Base-by-base conservation (phyloP, 371 early-diverging fungal genomes). In the Lichtheimia ornata region DNA sequence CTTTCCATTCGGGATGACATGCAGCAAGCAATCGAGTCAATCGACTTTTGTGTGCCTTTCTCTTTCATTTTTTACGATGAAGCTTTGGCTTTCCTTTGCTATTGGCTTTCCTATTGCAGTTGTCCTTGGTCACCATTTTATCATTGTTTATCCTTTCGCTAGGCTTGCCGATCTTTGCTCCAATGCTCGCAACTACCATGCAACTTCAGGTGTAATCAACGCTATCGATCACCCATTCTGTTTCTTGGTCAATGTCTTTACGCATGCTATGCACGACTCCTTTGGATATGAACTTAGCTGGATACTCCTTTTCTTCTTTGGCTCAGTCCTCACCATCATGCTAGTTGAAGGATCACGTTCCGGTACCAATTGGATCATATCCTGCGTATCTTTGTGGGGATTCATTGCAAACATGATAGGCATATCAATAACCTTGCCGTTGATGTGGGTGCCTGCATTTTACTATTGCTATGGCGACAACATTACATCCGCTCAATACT, bases 341-440 rank as follows among this genome's bases (percentile, higher is more conserved):
- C 25, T 45, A n/a, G 20, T 64, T 28, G 65, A 65, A 60, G 56
- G 65, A 1, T 53, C 65, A 20, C 65, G 65, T 4, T 43, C 54
- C 12, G 40, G 51, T 6, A 44, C 62, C 54, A 62, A 53, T 27
- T 42, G 56, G 6, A 18, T 55, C n/a, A 22, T 65, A 9, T 13
- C 56, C 5, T 47, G 17, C 4, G 18, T 50, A 5, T 43, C 56
- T 11, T 53, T 65, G 28, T 65, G 59, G 56, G 56, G 51, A 20
- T 5, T 65, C 42, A 13, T 51, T 9, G 30, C 50, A 5, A 65
- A 60, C 45, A 35, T 56, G 15, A 4, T 28, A 4, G 65, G 65
- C 22, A 42, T 65, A n/a, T 59, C 65, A n/a, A 22, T 56, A 30
- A 35, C 11, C 2, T n/a, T 56, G 9, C 55, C 60, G 1, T 17